Conservation (phyloP, 371 early-diverging fungal genomes). For the Mucor circinelloides region DNA sequence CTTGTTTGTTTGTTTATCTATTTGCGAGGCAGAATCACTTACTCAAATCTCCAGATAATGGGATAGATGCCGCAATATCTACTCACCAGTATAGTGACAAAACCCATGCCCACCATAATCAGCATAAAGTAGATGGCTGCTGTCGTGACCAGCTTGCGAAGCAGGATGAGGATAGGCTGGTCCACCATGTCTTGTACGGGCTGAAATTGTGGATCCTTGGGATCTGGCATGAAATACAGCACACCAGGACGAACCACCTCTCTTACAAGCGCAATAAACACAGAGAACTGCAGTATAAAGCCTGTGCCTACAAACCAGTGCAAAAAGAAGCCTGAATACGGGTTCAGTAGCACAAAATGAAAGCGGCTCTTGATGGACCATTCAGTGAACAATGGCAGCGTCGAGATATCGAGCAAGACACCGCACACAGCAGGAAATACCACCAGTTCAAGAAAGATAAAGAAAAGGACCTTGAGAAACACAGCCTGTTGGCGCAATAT, state of each 20-base stretch:
- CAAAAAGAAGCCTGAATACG: constrained; percentile 70
- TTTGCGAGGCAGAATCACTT: not conserved
- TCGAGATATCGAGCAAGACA: constrained; percentile 72
- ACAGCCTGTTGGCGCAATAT: constrained; percentile 50
- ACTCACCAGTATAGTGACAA: constrained; percentile 41
- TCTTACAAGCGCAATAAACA: constrained; percentile 72
- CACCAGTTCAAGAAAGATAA: constrained; percentile 78
- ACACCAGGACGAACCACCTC: constrained; percentile 85
- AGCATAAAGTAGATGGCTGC: constrained; percentile 74
- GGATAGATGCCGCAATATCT: constrained; percentile 21
- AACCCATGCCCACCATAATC: constrained; percentile 66
- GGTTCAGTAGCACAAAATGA: constrained; percentile 56
- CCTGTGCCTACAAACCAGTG: constrained; percentile 90
- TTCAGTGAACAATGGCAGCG: constrained; percentile 69
- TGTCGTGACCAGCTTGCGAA: constrained; percentile 71
- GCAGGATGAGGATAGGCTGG: constrained; percentile 65
- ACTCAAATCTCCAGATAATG: constrained; percentile 30
- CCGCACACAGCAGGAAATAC: constrained; percentile 86
- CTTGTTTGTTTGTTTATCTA: not conserved
- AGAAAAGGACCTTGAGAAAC: constrained; percentile 65
- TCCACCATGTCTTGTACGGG: constrained; percentile 86
- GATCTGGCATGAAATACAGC: constrained; percentile 92
- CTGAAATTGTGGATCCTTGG: constrained; percentile 85
- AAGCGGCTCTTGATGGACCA: constrained; percentile 56
- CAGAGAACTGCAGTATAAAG: constrained; percentile 86